phyloP scores from a whole-genome alignment of 192 early-diverging fungal species.

The Phlyctochytrium arcticum region DNA sequence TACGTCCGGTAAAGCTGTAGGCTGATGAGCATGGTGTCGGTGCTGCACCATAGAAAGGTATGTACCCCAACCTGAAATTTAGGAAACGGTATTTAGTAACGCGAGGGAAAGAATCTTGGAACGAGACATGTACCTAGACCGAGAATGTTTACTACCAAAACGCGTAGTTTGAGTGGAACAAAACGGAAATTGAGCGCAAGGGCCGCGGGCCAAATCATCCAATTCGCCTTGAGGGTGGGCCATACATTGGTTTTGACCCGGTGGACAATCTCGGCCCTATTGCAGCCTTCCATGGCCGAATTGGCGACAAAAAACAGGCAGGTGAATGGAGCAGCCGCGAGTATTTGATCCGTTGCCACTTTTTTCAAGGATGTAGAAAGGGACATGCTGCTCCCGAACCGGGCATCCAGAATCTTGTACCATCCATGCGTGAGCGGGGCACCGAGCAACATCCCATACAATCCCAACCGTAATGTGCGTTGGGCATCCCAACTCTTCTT shows the following conservation, averaged over 20 bases:
- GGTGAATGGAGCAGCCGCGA: conserved; percentile 24
- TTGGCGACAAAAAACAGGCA: conserved; percentile 24
- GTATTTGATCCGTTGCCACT: conserved; percentile 23
- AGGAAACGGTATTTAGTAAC: background rate
- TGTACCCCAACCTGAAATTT: conserved; percentile 23
- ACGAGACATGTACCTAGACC: conserved; percentile 13
- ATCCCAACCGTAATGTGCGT: conserved; percentile 15
- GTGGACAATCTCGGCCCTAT: conserved; percentile 1
- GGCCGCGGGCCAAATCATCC: conserved; percentile 26
- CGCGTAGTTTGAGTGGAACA: conserved; percentile 22
- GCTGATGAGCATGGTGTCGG: conserved; percentile 16
- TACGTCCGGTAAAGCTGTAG: conserved; percentile 15
- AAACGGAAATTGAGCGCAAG: conserved; percentile 21
- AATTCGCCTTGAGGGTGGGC: conserved; percentile 27
- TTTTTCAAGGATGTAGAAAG: conserved; percentile 20
- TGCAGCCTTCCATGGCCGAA: conserved; percentile 14
- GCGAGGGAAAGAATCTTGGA: background rate
- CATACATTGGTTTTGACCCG: conserved; percentile 18
- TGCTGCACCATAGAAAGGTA: conserved; percentile 29
- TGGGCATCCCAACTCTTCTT: conserved; percentile 17
- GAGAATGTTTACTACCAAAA: conserved; percentile 20
- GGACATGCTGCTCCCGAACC: conserved; percentile 21
- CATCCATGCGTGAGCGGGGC: conserved; percentile 26
- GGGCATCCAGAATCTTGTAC: conserved; percentile 24
- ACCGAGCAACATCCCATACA: conserved; percentile 17